Conservation (phyloP, 2,329 filamentous ascomycete genomes). For the Rhinocladiella similis region DNA sequence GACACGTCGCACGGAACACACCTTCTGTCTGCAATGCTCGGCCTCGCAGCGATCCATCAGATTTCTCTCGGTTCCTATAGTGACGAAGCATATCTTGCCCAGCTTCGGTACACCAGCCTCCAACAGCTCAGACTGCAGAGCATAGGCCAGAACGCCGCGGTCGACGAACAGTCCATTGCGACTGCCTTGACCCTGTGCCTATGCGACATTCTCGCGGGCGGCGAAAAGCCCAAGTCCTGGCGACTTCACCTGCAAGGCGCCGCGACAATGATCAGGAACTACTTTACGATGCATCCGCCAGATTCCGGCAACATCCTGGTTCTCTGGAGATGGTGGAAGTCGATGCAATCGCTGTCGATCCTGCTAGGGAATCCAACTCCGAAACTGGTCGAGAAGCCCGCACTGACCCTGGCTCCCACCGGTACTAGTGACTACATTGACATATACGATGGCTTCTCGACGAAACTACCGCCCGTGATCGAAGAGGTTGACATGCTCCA, state of each 20-base stretch:
- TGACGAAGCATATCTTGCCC: not conserved
- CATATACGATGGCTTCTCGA: conserved; percentile 1
- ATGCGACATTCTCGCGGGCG: not conserved
- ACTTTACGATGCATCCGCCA: not conserved
- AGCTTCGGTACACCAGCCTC: not conserved
- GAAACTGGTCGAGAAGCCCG: not conserved
- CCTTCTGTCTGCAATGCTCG: not conserved
- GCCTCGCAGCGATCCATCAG: not conserved
- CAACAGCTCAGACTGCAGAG: not conserved
- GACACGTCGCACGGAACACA: not conserved
- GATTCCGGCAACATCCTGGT: conserved; percentile 1
- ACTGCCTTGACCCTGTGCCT: conserved; percentile 1
- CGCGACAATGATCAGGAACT: conserved; percentile 1
- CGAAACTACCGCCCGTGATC: not conserved
- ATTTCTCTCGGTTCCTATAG: not conserved
- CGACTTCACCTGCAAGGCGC: not conserved
- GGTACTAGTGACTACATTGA: not conserved
- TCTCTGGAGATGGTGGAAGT: conserved; percentile 1
- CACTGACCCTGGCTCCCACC: not conserved
- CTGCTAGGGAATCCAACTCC: not conserved
- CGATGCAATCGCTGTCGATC: not conserved
- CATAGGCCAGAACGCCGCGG: not conserved
- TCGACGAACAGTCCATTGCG: conserved; percentile 2
- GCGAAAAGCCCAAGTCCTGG: not conserved
- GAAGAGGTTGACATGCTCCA: conserved; percentile 1